Conservation (phyloP, 1,284 basidiomycete genomes). For the Sanghuangporus sanghuang region DNA sequence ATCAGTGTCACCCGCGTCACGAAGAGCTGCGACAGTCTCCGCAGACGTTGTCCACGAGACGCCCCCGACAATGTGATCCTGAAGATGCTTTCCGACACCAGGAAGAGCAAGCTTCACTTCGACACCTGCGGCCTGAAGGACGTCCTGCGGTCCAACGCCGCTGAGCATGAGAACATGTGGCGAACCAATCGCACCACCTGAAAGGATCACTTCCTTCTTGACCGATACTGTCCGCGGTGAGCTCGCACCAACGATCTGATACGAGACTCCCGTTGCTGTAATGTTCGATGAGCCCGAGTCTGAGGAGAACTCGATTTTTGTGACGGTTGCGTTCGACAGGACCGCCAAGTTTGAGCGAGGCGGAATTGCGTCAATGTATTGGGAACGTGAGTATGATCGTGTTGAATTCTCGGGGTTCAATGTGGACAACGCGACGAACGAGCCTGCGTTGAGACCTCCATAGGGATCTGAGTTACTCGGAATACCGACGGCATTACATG, state of each 20-base stretch:
- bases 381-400: conserved; percentile 62
- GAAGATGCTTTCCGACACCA: conserved; percentile 73
- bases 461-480: conserved; percentile 38
- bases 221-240: conserved; percentile 37
- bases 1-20: conserved; percentile 29
- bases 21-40: conserved; percentile 41
- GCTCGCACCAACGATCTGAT: conserved; percentile 33
- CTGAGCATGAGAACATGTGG: conserved; percentile 66
- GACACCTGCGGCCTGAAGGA: conserved; percentile 50
- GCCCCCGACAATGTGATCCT: conserved; percentile 59
- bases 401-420: conserved; percentile 65
- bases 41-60: conserved; percentile 43
- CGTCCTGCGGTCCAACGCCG: conserved; percentile 63
- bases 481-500: conserved; percentile 41
- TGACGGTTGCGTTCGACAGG: conserved; percentile 50
- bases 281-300: conserved; percentile 34
- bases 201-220: conserved; percentile 31
- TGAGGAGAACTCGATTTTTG: conserved; percentile 53
- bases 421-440: conserved; percentile 54
- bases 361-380: conserved; percentile 62
- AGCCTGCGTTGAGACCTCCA: conserved; percentile 44
- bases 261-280: conserved; percentile 55
- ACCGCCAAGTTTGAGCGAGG: conserved; percentile 60
- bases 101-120: conserved; percentile 46
- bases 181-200: conserved; percentile 49